Conservation (phyloP, 148 eudicot genomes). For the Vaccinium macrocarpon region DNA sequence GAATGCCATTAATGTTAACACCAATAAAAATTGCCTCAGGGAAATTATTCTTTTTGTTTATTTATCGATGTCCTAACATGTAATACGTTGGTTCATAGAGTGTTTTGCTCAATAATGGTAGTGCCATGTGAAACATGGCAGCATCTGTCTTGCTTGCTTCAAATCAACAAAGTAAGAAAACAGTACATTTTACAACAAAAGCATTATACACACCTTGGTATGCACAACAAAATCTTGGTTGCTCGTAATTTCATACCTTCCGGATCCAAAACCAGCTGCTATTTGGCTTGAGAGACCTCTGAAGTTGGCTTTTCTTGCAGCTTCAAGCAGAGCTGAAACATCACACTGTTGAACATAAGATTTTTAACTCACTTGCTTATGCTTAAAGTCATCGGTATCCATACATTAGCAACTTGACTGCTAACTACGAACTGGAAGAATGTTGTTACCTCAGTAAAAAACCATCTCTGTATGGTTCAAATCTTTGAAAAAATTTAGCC, state of each 20-base stretch:
- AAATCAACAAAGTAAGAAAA: not conserved
- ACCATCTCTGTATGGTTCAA: not conserved
- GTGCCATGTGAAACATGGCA: not conserved
- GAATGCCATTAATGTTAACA: not conserved
- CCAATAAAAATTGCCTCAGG: not conserved
- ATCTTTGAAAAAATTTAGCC: not conserved
- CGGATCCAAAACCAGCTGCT: slow-evolving; percentile 88
- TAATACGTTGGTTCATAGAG: too few relatives aligned
- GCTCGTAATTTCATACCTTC: slow-evolving; percentile 48
- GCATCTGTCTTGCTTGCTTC: not conserved
- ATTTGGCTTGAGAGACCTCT: slow-evolving; percentile 59
- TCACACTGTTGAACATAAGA: slow-evolving; percentile 19
- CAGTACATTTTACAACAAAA: not conserved
- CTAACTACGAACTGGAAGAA: slow-evolving; percentile 16
- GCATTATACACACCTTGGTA: not conserved
- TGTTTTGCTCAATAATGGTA: not conserved
- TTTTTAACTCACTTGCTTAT: slow-evolving; percentile 3
- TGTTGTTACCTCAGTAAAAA: not conserved
- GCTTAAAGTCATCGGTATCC: not conserved
- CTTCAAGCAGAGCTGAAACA: slow-evolving; percentile 86
- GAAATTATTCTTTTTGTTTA: not conserved
- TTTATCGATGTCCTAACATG: not conserved
- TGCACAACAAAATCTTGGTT: not conserved
- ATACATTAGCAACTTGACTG: slow-evolving; percentile 2
- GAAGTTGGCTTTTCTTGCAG: slow-evolving; percentile 77